Evolutionary conservation across 148 eudicot genomes (phyloP), one percentile per base, ranked within the genome.

Genomic region (Rhododendron griersonianum): DNA sequence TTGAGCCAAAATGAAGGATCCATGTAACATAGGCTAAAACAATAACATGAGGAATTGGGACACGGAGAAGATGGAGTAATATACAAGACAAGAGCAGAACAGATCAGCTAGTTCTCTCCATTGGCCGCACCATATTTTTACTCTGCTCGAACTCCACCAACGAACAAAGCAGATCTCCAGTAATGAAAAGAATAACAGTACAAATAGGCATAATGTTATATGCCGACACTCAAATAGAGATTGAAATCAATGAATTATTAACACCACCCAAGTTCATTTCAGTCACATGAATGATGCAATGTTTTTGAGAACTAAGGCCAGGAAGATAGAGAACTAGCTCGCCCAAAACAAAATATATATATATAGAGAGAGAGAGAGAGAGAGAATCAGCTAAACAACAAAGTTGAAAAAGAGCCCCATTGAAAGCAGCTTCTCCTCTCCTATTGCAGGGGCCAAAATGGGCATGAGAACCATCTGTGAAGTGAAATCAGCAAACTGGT

Each of bases 381-480:
- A 37, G 3, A 37, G 39, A 37, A 33, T 1, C 35, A 33, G 35
- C 35, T 1, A 33, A 33, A 33, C 35, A 33, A 33, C 35, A 33
- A 33, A 33, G 39, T 37, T 37, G 4, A 92, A 90, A 77, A 95
- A 79, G 71, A 96, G 91, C 15, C 98, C 98, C 8, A 92, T 28
- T 45, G 93, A 86, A 81, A 96, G 95, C 89, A 96, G 88, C 86
- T 88, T 93, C 78, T 91, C 90, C 73, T 96, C 99, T 55, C 94
- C 95, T 21, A 93, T 59, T 48, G 87, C 81, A 9, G 95, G 95
- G 85, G 91, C 90, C 87, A 95, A 83, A 33, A 93, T 30, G 30
- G 99, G 99, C 99, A 95, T 95, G 81, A 96, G 82, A 85, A 94
- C 78, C 85, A 96, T 90, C 99, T 96, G 92, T 88, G 5, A n/a